A percentile compares a stretch with the other conserved stretches of the same genome.
These are phyloP conservation scores for Backusella luteola DNA, from an alignment of 192 early-diverging fungal species.

Conservation along the genomic window DNA sequence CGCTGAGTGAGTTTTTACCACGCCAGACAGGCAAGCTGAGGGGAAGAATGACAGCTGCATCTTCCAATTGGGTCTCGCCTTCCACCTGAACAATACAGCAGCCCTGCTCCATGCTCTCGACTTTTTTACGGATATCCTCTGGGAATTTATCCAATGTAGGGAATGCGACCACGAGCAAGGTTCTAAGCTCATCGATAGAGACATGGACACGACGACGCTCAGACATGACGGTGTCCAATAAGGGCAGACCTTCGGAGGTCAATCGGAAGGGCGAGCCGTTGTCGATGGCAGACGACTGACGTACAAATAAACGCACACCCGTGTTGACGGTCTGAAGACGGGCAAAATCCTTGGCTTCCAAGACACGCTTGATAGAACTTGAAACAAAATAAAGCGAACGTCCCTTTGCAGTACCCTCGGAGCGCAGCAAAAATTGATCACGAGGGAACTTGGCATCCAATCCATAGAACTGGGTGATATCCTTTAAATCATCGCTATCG, in stretches of 20 bases:
- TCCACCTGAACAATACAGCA: constrained; percentile 59
- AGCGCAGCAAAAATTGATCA: constrained; percentile 87
- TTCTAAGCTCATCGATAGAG: constrained; percentile 44
- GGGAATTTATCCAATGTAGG: constrained; percentile 38
- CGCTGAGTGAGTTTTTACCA: constrained; percentile 68
- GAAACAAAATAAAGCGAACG: constrained; percentile 87
- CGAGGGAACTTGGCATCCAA: constrained; percentile 71
- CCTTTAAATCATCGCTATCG: constrained; percentile 56
- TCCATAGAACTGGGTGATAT: constrained; percentile 68
- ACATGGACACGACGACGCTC: constrained; percentile 47
- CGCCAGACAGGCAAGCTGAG: constrained; percentile 72
- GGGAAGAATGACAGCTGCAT: constrained; percentile 10
- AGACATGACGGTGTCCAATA: constrained; percentile 53
- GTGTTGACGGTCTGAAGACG: constrained; percentile 88
- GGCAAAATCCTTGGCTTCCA: constrained; percentile 57
- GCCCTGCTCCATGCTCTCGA: constrained; percentile 34
- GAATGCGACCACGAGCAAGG: constrained; percentile 50
- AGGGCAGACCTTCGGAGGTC: constrained; percentile 63
- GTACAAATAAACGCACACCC: constrained; percentile 85
- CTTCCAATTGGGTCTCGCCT: not conserved
- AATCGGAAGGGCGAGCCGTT: constrained; percentile 63
- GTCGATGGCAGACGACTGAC: constrained; percentile 60
- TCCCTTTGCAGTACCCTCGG: constrained; percentile 62
- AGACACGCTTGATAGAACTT: constrained; percentile 70
- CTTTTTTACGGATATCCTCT: not conserved